Conservation (phyloP, 306 rosid species). For the Canavalia gladiata region DNA sequence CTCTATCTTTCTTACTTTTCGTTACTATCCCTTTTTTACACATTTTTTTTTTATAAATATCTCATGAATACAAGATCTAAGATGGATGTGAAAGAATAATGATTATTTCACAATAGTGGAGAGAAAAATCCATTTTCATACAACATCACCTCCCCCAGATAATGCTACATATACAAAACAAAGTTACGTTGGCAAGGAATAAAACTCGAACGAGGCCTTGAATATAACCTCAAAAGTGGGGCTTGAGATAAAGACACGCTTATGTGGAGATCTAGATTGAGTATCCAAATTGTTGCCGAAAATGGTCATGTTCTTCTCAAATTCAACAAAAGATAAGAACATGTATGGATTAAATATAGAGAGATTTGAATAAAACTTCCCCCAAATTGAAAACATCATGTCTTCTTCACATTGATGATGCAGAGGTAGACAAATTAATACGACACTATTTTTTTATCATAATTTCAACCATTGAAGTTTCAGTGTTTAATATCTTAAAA, state of each 20-base stretch:
- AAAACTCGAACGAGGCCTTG: not conserved
- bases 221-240: not conserved
- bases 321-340: not conserved
- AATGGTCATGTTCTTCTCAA: not conserved
- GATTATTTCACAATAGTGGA: not conserved
- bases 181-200: not conserved
- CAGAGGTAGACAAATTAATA: not conserved
- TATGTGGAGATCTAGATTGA: too few relatives aligned
- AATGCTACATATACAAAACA: not conserved
- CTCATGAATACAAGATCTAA: too few relatives aligned
- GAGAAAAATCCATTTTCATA: not conserved
- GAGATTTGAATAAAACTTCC: not conserved
- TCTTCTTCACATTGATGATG: conserved; percentile 10
- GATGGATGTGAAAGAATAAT: too few relatives aligned
- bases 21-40: too few relatives aligned
- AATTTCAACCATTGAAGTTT: conserved; percentile 2
- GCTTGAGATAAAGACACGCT: not conserved
- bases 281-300: not conserved
- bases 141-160: not conserved
- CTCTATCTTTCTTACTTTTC: too few relatives aligned
- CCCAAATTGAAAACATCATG: not conserved
- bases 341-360: not conserved
- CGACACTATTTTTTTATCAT: not conserved
- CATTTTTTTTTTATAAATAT: too few relatives aligned
- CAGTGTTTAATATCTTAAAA: not conserved